Percentiles rank a stretch among this genome's conserved stretches.
These are phyloP conservation scores for Neolecta irregularis DNA, from an alignment of 1,139 yeast genomes.

Conservation along the genomic window DNA sequence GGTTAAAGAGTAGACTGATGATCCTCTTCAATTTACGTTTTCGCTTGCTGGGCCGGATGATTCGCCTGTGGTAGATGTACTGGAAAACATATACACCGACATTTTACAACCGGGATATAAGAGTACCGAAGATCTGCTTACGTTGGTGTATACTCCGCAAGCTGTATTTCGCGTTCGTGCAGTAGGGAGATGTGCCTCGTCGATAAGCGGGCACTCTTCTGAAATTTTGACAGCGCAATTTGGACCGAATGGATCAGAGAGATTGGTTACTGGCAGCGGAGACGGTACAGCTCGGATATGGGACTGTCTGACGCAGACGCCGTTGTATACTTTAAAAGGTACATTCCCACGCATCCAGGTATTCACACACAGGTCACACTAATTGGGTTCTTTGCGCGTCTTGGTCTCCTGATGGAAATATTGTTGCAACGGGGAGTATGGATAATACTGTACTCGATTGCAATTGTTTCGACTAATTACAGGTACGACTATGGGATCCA, in stretches of 20 bases:
- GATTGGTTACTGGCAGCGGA: slow-evolving; percentile 93
- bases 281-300: slow-evolving; percentile 94
- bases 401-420: slow-evolving; percentile 84
- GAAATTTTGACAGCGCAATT: slow-evolving; percentile 84
- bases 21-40: slow-evolving; percentile 82
- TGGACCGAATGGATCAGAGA: slow-evolving; percentile 66
- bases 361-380: slow-evolving; percentile 42
- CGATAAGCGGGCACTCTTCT: slow-evolving; percentile 90
- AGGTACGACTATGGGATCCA: slow-evolving; percentile 62
- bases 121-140: slow-evolving; percentile 84
- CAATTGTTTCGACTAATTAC: not conserved
- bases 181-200: slow-evolving; percentile 78
- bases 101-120: slow-evolving; percentile 73
- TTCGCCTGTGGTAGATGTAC: slow-evolving; percentile 49
- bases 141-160: slow-evolving; percentile 82
- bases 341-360: not conserved
- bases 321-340: slow-evolving; percentile 46
- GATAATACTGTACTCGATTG: slow-evolving; percentile 46
- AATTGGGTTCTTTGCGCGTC: slow-evolving; percentile 93
- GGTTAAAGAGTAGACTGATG: slow-evolving; percentile 36
- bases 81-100: slow-evolving; percentile 59
- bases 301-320: slow-evolving; percentile 95
- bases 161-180: slow-evolving; percentile 90
- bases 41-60: slow-evolving; percentile 35
- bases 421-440: slow-evolving; percentile 93